Conservation (phyloP, 2,329 filamentous ascomycete species). For the Colletotrichum chlorophyti region DNA sequence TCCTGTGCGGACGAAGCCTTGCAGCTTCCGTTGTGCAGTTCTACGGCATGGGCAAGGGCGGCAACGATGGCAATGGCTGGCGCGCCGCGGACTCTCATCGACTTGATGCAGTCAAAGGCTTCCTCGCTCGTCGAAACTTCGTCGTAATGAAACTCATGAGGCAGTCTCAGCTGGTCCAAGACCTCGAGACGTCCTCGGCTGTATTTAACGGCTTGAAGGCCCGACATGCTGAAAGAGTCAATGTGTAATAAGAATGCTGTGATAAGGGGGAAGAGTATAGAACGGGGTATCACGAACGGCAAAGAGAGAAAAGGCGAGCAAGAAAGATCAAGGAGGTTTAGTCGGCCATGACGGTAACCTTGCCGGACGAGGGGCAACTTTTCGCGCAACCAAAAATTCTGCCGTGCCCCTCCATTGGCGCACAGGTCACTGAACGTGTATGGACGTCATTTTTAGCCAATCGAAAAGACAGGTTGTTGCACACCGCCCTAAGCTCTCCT, state of each 20-base stretch:
- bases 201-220: constrained; percentile 81
- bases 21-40: constrained; percentile 67
- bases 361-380: constrained; percentile 5
- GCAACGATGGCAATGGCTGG: constrained; percentile 99
- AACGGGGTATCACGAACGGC: neutral
- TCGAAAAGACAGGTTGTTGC: neutral
- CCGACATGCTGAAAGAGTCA: constrained; percentile 48
- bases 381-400: constrained; percentile 32
- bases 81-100: constrained; percentile 80
- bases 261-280: neutral
- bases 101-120: constrained; percentile 82
- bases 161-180: constrained; percentile 82
- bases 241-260: neutral
- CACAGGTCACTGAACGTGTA: neutral
- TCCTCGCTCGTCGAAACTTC: constrained; percentile 72
- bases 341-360: constrained; percentile 22
- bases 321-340: too few species aligned
- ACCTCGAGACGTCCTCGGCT: constrained; percentile 75
- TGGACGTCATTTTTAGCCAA: constrained; percentile 14
- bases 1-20: constrained; percentile 56
- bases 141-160: constrained; percentile 82
- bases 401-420: constrained; percentile 31
- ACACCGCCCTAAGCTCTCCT: constrained; percentile 26
- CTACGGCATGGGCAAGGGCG: constrained; percentile 84
- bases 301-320: constrained; percentile 27